Conservation (phyloP, 768 basidiomycete genomes). For the Macrolepiota albuminosa region DNA sequence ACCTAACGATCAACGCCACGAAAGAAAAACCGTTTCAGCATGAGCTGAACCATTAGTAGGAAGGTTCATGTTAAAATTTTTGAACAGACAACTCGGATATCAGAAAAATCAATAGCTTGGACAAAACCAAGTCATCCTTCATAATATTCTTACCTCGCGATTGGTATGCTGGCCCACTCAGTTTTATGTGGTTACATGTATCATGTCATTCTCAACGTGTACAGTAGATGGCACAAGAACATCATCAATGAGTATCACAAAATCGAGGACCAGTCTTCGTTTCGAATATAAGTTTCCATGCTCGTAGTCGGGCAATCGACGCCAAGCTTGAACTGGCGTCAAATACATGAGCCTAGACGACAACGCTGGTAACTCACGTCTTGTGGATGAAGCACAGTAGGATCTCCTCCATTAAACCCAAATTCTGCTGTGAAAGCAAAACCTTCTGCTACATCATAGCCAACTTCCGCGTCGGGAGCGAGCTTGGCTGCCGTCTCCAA, state of each 20-base stretch:
- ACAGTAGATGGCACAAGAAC: not conserved
- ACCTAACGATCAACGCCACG: not conserved
- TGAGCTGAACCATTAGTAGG: not conserved
- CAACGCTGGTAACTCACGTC: not conserved
- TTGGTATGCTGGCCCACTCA: not conserved
- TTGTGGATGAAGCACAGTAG: constrained; percentile 3
- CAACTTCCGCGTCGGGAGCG: not conserved
- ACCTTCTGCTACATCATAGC: constrained; percentile 1
- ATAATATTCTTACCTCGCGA: not conserved
- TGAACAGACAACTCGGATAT: not conserved
- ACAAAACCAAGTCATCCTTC: not conserved
- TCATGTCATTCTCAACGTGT: not conserved
- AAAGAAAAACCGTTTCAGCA: not conserved
- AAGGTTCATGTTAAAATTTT: not conserved
- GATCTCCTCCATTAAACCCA: constrained; percentile 5
- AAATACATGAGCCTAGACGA: not conserved
- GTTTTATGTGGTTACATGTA: too few relatives aligned
- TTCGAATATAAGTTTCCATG: constrained; percentile 7
- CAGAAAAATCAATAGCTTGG: not conserved
- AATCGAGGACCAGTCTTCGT: constrained; percentile 7
- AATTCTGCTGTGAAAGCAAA: constrained; percentile 5
- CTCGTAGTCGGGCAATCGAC: constrained; percentile 6
- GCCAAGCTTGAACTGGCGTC: not conserved
- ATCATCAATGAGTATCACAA: not conserved
- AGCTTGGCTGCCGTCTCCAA: not conserved